These are phyloP conservation scores for Malania oleifera DNA, from an alignment of 164 flowering plant species.

Conservation along the genomic window DNA sequence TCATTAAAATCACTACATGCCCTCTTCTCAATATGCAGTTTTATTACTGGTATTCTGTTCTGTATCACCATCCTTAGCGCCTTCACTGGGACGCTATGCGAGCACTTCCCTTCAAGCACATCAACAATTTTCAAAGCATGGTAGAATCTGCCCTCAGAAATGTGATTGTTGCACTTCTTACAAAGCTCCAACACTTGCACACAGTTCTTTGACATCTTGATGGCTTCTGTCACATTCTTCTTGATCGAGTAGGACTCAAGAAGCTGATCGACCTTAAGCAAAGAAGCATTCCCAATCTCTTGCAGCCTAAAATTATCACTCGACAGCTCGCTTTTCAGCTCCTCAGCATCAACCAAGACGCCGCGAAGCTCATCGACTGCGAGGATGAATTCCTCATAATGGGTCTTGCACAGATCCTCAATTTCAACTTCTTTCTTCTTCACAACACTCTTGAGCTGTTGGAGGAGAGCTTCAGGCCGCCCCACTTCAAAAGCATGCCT, in stretches of 20 bases:
- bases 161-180: conserved; percentile 62
- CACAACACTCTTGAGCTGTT: conserved; percentile 65
- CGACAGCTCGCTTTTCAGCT: conserved; percentile 69
- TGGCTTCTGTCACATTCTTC: conserved; percentile 72
- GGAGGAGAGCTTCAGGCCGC: conserved; percentile 70
- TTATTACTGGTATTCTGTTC: conserved; percentile 65
- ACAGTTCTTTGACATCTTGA: conserved; percentile 61
- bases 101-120: conserved; percentile 56
- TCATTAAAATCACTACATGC: conserved; percentile 67
- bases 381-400: conserved; percentile 85
- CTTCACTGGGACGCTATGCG: conserved; percentile 54
- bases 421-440: conserved; percentile 90
- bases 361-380: conserved; percentile 98
- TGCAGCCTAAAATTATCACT: conserved; percentile 73
- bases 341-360: conserved; percentile 88
- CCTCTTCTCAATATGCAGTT: conserved; percentile 68
- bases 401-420: conserved; percentile 88
- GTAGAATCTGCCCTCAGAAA: conserved; percentile 68
- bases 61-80: conserved; percentile 46
- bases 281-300: conserved; percentile 67
- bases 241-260: conserved; percentile 66
- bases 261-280: conserved; percentile 73
- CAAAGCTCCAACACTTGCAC: conserved; percentile 63
- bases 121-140: conserved; percentile 80
- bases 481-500: conserved; percentile 81